Base-by-base conservation (phyloP, 768 basidiomycete genomes). In the Phaeolepiota aurea region DNA sequence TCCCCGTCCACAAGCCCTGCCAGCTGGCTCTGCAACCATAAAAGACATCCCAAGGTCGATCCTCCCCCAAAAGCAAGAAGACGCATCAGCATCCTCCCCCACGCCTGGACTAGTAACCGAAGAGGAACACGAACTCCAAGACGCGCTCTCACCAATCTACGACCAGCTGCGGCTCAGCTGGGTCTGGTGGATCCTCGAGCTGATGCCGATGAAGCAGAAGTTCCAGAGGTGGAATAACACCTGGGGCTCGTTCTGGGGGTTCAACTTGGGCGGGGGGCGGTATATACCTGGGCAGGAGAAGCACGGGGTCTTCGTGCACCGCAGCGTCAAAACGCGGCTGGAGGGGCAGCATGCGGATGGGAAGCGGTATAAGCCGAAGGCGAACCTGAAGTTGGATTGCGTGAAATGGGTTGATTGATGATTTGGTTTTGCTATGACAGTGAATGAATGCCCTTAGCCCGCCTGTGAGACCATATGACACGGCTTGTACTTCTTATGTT, bases 151-250 rank as follows among this genome's bases (percentile, higher is more conserved):
- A 22, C 76, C 72, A 0, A 55, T 65, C 1, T 81, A 79, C 46
- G 84, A 87, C 52, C 72, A 82, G 52, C 63, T 87, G 18, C 46
- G 48, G 31, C 37, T 73, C 1, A 48, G 55, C 20, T 61, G 48
- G 35, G 32, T 19, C 0, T 87, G 87, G 86, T 87, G 86, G 87
- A 40, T 76, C 22, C 59, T 87, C 30, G 87, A 89, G 54, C 3
- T 73, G 5, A 32, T 77, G 11, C 79, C 76, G 3, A 32, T 74
- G 40, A 54, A 54, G 12, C 52, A 65, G 42, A 54, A 61, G 39
- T 68, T 62, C 44, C 70, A 71, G 46, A 55, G 45, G 36, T 51
- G 52, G 3, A 56, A 69, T 43, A 57, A 63, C 40, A 34, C 51
- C 23, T 70, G 68, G 69, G 36, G 4, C 32, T 33, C n/a, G 20